Evolutionary conservation across 345 rosid genomes (phyloP).

Genomic region (Diplotaxis tenuifolia): DNA sequence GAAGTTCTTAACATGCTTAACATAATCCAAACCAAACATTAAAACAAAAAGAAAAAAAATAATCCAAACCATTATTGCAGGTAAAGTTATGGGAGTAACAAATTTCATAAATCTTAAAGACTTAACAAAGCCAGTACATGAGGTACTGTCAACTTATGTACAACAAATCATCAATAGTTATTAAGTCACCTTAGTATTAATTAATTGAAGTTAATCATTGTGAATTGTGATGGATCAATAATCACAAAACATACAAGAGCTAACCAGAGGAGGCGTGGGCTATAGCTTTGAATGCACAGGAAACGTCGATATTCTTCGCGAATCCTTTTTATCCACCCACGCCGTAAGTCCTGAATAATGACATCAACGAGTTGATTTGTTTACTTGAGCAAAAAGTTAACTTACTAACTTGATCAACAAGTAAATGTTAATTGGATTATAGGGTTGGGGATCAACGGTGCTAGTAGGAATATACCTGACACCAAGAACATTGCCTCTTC

Average conservation of each 20-base stretch:
- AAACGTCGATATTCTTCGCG: slow-evolving; percentile 50
- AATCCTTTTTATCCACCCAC: slow-evolving; percentile 62
- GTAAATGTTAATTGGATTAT: background rate
- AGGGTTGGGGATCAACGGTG: slow-evolving; percentile 38
- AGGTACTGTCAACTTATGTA: slow-evolving; percentile 18
- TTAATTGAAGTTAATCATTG: background rate
- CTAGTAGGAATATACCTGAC: slow-evolving; percentile 29
- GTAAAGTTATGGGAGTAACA: slow-evolving; percentile 35
- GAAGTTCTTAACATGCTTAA: background rate
- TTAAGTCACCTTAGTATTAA: background rate
- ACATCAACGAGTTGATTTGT: background rate
- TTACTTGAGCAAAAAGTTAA: background rate
- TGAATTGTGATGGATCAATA: background rate
- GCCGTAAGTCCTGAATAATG: background rate
- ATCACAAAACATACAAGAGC: slow-evolving; percentile 40
- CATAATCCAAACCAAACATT: background rate
- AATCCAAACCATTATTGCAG: background rate
- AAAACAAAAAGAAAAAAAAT: no score
- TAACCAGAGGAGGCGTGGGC: slow-evolving; percentile 60
- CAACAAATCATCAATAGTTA: background rate
- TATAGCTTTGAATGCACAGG: slow-evolving; percentile 64
- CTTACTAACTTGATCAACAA: background rate
- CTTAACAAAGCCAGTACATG: slow-evolving; percentile 28
- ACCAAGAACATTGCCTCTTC: slow-evolving; percentile 35
- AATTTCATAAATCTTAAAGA: slow-evolving; percentile 32